phyloP scores from a whole-genome alignment of 176 grass and related monocot species.

The Neostapfia colusana region DNA sequence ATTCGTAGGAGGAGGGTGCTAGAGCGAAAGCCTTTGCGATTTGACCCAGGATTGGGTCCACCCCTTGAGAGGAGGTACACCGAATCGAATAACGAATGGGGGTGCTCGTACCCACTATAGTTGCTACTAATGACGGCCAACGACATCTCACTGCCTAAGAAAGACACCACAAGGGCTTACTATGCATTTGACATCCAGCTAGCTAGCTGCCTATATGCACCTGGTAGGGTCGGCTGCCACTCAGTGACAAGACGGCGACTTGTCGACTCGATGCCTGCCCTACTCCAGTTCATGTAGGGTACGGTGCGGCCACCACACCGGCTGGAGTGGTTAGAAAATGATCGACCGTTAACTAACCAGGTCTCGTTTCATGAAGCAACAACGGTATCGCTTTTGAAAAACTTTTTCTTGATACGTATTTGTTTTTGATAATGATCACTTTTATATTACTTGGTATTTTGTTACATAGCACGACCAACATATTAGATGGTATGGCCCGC shows the following conservation, averaged over 20 bases:
- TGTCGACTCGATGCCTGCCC: background rate
- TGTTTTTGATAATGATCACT: too few species aligned
- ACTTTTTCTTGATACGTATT: too few species aligned
- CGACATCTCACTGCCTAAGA: background rate
- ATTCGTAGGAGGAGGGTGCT: too few species aligned
- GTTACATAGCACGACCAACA: too few species aligned
- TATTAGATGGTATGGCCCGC: too few species aligned
- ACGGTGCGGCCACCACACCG: background rate
- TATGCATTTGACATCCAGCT: conserved; percentile 20
- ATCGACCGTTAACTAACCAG: background rate
- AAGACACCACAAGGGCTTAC: background rate
- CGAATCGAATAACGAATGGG: background rate
- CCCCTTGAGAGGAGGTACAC: too few species aligned
- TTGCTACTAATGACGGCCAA: background rate
- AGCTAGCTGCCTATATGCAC: background rate
- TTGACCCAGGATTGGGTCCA: too few species aligned
- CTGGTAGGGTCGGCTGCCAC: background rate
- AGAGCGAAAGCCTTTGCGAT: too few species aligned
- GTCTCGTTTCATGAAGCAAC: background rate
- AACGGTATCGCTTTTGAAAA: background rate
- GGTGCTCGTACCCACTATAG: too few species aligned
- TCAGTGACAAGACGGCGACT: conserved; percentile 30
- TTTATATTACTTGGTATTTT: too few species aligned
- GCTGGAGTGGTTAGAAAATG: background rate
- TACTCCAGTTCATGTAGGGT: background rate